Evolutionary conservation across 805 yeast species (phyloP).

Genomic region (Sporopachydermia lactativora): DNA sequence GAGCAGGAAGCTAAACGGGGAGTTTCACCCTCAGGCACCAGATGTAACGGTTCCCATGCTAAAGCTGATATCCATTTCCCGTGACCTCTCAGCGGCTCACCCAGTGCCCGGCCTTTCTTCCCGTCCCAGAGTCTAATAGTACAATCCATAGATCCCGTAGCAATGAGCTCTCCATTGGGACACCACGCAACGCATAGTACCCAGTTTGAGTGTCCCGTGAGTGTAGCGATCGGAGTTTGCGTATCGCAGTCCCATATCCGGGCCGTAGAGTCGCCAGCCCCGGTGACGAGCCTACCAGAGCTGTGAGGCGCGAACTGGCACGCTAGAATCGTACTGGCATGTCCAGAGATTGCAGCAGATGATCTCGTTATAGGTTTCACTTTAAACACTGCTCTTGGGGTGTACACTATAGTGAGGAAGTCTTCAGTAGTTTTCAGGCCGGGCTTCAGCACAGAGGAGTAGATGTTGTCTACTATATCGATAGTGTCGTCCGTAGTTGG

Average conservation of each 20-base stretch:
- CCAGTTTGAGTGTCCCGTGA: conserved; percentile 85
- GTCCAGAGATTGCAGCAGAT: conserved; percentile 88
- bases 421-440: conserved; percentile 87
- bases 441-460: conserved; percentile 72
- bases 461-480: conserved; percentile 68
- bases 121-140: conserved; percentile 84
- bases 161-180: conserved; percentile 81
- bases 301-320: conserved; percentile 90
- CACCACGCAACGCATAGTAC: conserved; percentile 85
- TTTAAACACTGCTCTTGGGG: conserved; percentile 91
- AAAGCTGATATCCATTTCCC: conserved; percentile 79
- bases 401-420: conserved; percentile 75
- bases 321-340: conserved; percentile 84
- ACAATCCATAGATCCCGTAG: conserved; percentile 93
- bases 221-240: conserved; percentile 72
- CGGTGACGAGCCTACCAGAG: conserved; percentile 76
- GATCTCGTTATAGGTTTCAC: conserved; percentile 86
- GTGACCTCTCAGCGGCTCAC: conserved; percentile 70
- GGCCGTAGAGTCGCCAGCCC: conserved; percentile 94
- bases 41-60: conserved; percentile 89
- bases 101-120: conserved; percentile 55
- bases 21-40: conserved; percentile 46
- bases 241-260: conserved; percentile 95
- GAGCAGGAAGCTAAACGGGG: conserved; percentile 69
- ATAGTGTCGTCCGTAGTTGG: conserved; percentile 28